Evolutionary conservation across 106 monocot genomes (phyloP), one percentile per base, ranked within the genome.

Genomic region (Amphibolis antarctica): DNA sequence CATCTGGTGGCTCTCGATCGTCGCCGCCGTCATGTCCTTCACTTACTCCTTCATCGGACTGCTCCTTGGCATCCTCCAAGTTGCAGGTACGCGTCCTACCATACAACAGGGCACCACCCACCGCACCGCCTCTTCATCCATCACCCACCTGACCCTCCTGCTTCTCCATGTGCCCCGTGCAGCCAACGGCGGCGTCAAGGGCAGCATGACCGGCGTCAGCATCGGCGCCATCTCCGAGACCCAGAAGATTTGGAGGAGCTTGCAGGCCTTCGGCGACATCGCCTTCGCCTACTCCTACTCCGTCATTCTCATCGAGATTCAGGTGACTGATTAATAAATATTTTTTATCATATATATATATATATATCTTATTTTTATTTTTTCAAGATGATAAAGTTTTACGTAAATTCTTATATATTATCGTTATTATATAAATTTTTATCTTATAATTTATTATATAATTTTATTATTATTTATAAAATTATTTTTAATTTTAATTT

Each of bases 231-330:
- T 81, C 47, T 60, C 68, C 36, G 46, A 67, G 65, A 66, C 65
- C 47, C 29, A 76, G 20, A 81, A 81, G 68, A 65, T 81, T 0
- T 81, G 81, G 81, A n/a, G 76, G 11, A 68, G 60, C 43, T 68
- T 81, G 13, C 81, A 81, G 19, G 81, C 81, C 18, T 70, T 81
- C 12, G 81, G 81, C 15, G 69, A 81, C 73, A 81, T 81, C 2
- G 81, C 81, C 30, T 81, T 81, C 28, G 81, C 81, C 60, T 81
- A 81, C 61, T 76, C 81, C 13, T 81, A 76, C 60, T 76, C 81
- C 64, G 43, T 81, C 42, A 77, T 81, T 63, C 76, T 81, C 59
- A 81, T 81, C n/a, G 81, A 81, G 29, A 81, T 81, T 11, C 81
- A 81, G 69, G 81, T 79, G 66, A 19, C 55, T 4, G 59, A 56